phyloP scores from a whole-genome alignment of 176 grass and related monocot genomes.

The Musa schizocarpa region DNA sequence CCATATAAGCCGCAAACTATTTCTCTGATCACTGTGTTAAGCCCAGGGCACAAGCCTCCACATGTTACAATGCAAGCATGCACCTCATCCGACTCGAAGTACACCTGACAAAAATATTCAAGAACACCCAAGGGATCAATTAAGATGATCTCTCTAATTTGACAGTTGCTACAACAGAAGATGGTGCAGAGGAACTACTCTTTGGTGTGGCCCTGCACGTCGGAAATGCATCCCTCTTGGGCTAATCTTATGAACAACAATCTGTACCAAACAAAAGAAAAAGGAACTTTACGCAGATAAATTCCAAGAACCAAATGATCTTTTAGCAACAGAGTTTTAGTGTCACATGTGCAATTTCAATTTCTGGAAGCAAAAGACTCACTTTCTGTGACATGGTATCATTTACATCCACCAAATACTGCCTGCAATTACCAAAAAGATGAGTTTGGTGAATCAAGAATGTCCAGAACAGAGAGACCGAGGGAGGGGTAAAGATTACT shows the following conservation, averaged over 20 bases:
- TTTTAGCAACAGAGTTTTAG: too few relatives aligned
- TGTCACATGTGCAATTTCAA: too few relatives aligned
- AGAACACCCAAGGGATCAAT: too few relatives aligned
- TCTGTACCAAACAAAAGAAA: conserved; percentile 20
- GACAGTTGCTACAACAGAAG: background rate
- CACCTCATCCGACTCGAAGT: conserved; percentile 63
- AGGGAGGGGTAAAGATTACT: conserved; percentile 25
- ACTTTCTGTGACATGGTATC: conserved; percentile 79
- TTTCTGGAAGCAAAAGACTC: background rate
- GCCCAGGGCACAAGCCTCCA: conserved; percentile 76
- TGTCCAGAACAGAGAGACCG: too few relatives aligned
- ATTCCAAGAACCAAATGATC: too few relatives aligned
- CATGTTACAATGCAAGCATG: conserved; percentile 77
- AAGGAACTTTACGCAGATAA: background rate
- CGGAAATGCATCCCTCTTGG: conserved; percentile 66
- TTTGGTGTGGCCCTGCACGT: conserved; percentile 68
- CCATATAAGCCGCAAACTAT: conserved; percentile 62
- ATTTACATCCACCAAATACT: conserved; percentile 63
- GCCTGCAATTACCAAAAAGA: conserved; percentile 25
- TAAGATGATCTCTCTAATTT: too few relatives aligned
- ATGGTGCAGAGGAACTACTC: conserved; percentile 11
- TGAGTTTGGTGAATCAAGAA: too few relatives aligned
- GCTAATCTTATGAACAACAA: conserved; percentile 67
- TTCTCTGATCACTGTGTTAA: conserved; percentile 76
- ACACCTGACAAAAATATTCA: conserved; percentile 31